A percentile compares a stretch with the other conserved stretches of the same genome.
Evolutionary conservation across 306 rosid species (phyloP).

Genomic region (Begonia peltatifolia): DNA sequence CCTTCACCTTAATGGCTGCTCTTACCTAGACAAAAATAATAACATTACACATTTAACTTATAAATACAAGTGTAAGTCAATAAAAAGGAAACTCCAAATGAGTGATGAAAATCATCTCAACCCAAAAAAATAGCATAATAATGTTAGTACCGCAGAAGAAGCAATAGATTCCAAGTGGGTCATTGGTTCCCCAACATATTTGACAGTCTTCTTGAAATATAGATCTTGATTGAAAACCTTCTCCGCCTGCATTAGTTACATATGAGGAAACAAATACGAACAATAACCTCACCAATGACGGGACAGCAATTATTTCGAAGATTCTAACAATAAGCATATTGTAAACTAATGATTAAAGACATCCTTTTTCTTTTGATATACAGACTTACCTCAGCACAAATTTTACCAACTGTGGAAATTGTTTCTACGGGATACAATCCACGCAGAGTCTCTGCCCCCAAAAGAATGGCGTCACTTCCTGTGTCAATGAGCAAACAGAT

Average conservation of each 20-base stretch:
- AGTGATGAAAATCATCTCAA: neutral
- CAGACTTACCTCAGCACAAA: constrained; percentile 75
- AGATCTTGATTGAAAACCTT: constrained; percentile 96
- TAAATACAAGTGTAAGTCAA: too few relatives aligned
- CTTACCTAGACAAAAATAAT: constrained; percentile 40
- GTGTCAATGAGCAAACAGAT: constrained; percentile 12
- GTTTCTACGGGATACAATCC: constrained; percentile 92
- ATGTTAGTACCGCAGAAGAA: constrained; percentile 45
- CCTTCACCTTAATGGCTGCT: constrained; percentile 99
- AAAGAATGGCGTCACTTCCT: constrained; percentile 97
- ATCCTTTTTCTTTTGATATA: constrained; percentile 6
- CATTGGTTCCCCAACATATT: constrained; percentile 95
- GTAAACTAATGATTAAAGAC: constrained; percentile 8
- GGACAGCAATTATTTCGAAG: neutral
- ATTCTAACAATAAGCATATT: neutral
- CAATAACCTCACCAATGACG: neutral
- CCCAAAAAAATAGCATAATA: neutral
- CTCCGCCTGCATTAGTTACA: constrained; percentile 53
- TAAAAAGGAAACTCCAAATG: neutral
- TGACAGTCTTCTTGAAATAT: constrained; percentile 86
- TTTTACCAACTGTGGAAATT: constrained; percentile 82
- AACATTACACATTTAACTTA: too few relatives aligned
- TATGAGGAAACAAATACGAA: neutral
- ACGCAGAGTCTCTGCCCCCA: constrained; percentile 98
- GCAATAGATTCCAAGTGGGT: constrained; percentile 98